Evolutionary conservation across 2,329 filamentous ascomycete species (phyloP).

Genomic region (Nannizzia gypsea): DNA sequence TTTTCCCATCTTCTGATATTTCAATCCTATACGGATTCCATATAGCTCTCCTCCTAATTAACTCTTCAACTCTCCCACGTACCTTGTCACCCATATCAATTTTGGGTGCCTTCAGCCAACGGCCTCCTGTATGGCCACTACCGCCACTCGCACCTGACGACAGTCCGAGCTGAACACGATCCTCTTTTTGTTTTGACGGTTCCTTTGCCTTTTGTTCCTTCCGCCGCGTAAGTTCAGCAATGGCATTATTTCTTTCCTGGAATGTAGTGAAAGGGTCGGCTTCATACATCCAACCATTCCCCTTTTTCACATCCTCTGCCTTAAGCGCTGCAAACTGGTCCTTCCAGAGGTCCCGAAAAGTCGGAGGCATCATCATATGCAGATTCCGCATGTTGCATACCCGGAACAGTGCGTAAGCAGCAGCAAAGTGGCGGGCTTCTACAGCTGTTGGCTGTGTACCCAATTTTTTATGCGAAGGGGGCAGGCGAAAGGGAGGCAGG

Average conservation of each 20-base stretch:
- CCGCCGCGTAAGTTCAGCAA: constrained; percentile 60
- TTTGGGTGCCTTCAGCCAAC: constrained; percentile 72
- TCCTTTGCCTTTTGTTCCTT: constrained; percentile 50
- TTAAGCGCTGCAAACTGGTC: constrained; percentile 73
- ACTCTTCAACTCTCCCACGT: constrained; percentile 62
- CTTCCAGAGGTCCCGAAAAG: constrained; percentile 84
- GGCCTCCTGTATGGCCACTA: background rate
- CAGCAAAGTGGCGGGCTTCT: constrained; percentile 86
- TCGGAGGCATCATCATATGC: constrained; percentile 84
- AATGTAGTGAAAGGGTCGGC: constrained; percentile 82
- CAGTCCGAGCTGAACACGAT: constrained; percentile 45
- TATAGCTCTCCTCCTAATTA: constrained; percentile 64
- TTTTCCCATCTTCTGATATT: constrained; percentile 48
- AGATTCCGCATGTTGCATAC: constrained; percentile 94
- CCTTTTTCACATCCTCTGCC: constrained; percentile 64
- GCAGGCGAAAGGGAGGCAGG: constrained; percentile 72
- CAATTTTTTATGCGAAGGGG: constrained; percentile 61
- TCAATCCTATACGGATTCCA: constrained; percentile 76
- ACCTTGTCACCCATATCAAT: constrained; percentile 85
- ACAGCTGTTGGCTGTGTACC: constrained; percentile 66
- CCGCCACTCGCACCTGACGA: constrained; percentile 28
- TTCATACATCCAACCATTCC: constrained; percentile 79
- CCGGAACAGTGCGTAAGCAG: constrained; percentile 79
- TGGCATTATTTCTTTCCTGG: constrained; percentile 67
- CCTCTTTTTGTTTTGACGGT: constrained; percentile 45